Percentiles rank a stretch among this genome's conserved stretches.
phyloP scores from a whole-genome alignment of 2,329 filamentous ascomycete species.

The Penicillium sp. region DNA sequence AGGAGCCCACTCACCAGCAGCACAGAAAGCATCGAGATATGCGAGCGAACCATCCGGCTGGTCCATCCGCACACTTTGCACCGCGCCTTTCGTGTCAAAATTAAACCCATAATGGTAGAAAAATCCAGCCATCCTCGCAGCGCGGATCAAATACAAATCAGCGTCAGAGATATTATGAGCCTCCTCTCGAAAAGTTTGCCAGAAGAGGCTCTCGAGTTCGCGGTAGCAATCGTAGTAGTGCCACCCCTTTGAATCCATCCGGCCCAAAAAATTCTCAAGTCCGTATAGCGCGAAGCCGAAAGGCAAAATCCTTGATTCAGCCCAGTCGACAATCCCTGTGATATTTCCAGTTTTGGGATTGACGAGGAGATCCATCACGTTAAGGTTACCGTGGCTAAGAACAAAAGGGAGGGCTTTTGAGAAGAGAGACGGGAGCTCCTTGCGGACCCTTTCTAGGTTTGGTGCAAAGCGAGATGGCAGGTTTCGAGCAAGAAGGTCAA shows the following conservation, averaged over 20 bases:
- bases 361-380: slow-evolving; percentile 10
- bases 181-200: slow-evolving; percentile 13
- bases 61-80: slow-evolving; percentile 13
- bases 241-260: slow-evolving; percentile 19
- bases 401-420: slow-evolving; percentile 6
- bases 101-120: slow-evolving; percentile 18
- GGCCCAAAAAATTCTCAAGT: slow-evolving; percentile 15
- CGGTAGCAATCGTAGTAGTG: slow-evolving; percentile 11
- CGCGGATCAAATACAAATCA: slow-evolving; percentile 11
- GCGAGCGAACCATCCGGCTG: slow-evolving; percentile 14
- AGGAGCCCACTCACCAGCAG: slow-evolving; percentile 7
- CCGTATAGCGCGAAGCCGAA: slow-evolving; percentile 29
- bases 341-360: slow-evolving; percentile 15
- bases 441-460: slow-evolving; percentile 9
- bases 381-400: slow-evolving; percentile 14
- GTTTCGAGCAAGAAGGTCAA: slow-evolving; percentile 11
- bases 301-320: slow-evolving; percentile 21
- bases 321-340: slow-evolving; percentile 24
- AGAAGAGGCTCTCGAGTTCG: slow-evolving; percentile 16
- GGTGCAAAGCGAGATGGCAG: slow-evolving; percentile 10
- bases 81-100: slow-evolving; percentile 14
- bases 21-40: slow-evolving; percentile 23
- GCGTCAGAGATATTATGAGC: slow-evolving; percentile 11
- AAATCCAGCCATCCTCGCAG: slow-evolving; percentile 17
- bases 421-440: slow-evolving; percentile 12